Conservation (phyloP, 2,329 filamentous ascomycete genomes). For the Sporothrix schenckii region DNA sequence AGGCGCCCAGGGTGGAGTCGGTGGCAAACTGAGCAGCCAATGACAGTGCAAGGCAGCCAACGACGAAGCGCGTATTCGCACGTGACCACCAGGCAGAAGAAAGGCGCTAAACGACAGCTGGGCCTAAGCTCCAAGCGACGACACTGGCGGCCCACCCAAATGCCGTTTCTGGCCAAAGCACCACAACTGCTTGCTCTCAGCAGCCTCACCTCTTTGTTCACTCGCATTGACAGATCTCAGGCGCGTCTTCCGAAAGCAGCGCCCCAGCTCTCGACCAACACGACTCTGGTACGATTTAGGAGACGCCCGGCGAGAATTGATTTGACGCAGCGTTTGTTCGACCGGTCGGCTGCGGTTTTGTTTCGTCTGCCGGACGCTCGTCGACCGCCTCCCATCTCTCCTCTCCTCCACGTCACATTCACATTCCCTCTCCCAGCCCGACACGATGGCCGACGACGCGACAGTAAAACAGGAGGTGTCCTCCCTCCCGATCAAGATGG, state of each 20-base stretch:
- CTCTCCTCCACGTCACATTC: not conserved
- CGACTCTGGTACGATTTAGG: not conserved
- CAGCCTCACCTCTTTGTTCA: slow-evolving; percentile 17
- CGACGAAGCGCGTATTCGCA: not conserved
- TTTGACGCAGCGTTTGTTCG: not conserved
- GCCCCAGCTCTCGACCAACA: not conserved
- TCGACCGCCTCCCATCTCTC: not conserved
- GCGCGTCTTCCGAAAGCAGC: slow-evolving; percentile 20
- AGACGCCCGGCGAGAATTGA: not conserved
- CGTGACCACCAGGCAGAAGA: not conserved
- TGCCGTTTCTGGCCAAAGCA: slow-evolving; percentile 19
- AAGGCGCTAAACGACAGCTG: not conserved
- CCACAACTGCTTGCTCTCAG: not conserved
- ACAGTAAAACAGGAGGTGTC: slow-evolving; percentile 34
- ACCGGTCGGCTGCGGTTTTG: not conserved
- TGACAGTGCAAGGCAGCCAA: not conserved
- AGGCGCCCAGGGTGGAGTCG: not conserved
- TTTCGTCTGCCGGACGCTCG: not conserved
- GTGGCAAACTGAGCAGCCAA: slow-evolving; percentile 17
- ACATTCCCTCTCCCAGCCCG: not conserved
- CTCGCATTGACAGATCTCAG: slow-evolving; percentile 3
- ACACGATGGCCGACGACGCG: slow-evolving; percentile 32
- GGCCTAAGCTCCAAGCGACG: not conserved
- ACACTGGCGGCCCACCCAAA: slow-evolving; percentile 3
- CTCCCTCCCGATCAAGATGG: slow-evolving; percentile 48